Percentiles rank a stretch among this genome's conserved stretches.
Evolutionary conservation across 257 asterid species (phyloP).

Genomic region (Orobanche coerulescens): DNA sequence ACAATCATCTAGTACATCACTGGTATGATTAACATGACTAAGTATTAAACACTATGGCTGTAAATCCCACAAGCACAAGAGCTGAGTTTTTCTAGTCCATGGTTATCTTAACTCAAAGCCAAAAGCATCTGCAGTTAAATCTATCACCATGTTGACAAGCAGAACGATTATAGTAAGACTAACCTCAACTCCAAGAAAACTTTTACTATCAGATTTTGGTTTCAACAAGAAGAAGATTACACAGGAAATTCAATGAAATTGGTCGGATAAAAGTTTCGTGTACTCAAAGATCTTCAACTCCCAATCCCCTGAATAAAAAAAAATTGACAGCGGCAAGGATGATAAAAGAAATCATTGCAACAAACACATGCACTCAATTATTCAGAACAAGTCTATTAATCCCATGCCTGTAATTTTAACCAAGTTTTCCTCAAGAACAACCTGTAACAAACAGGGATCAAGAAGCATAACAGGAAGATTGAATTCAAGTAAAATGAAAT

Average conservation of each 20-base stretch:
- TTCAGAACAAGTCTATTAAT: neutral
- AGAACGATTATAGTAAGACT: constrained; percentile 1
- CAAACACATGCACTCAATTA: neutral
- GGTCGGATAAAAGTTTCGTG: too few relatives aligned
- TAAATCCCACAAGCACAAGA: neutral
- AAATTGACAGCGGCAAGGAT: neutral
- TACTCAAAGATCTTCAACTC: neutral
- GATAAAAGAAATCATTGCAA: neutral
- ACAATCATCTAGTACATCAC: too few relatives aligned
- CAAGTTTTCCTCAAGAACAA: neutral
- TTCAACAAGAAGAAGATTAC: neutral
- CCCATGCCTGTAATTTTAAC: constrained; percentile 1
- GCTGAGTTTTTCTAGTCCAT: neutral
- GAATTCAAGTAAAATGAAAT: neutral
- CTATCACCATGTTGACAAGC: neutral
- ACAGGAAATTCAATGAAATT: too few relatives aligned
- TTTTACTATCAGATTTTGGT: neutral
- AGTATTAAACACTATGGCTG: too few relatives aligned
- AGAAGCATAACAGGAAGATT: neutral
- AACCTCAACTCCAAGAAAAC: neutral
- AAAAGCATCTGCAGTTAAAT: neutral
- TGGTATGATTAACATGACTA: too few relatives aligned
- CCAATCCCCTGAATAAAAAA: constrained; percentile 6
- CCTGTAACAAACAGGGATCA: constrained; percentile 11
- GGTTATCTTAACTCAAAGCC: neutral